Evolutionary conservation across 148 eudicot species (phyloP).

Genomic region (Dianthus caryophyllus): DNA sequence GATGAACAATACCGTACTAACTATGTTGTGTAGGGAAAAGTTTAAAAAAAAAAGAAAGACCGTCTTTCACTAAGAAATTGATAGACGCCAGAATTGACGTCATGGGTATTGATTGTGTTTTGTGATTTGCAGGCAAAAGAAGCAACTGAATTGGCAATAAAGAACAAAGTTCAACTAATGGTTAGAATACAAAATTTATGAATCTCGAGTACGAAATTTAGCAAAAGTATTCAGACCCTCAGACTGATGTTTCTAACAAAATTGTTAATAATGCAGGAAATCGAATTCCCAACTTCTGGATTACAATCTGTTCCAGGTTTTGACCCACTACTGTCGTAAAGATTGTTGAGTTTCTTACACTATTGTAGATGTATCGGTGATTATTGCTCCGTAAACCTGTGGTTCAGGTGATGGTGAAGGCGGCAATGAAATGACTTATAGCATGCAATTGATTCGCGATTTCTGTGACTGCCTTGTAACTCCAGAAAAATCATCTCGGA

Average conservation of each 20-base stretch:
- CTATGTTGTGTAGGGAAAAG: too few species aligned
- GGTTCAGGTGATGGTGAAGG: conserved; percentile 93
- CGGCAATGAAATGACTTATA: conserved; percentile 93
- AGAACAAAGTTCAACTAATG: conserved; percentile 69
- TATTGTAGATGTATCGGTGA: background rate
- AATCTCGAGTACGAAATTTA: background rate
- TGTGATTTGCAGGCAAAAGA: conserved; percentile 67
- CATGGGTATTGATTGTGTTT: background rate
- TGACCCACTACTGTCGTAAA: background rate
- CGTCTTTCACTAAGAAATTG: too few species aligned
- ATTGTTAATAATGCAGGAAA: conserved; percentile 56
- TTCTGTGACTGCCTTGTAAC: conserved; percentile 71
- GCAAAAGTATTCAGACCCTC: background rate
- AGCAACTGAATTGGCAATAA: conserved; percentile 75
- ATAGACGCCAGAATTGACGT: too few species aligned
- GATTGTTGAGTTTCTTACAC: background rate
- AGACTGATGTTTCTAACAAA: conserved; percentile 16
- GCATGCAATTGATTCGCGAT: conserved; percentile 88
- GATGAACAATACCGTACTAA: too few species aligned
- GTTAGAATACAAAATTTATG: conserved; percentile 36
- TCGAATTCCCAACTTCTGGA: conserved; percentile 96
- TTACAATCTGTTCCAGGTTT: conserved; percentile 89
- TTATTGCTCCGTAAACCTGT: conserved; percentile 1
- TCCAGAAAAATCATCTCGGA: conserved; percentile 67
- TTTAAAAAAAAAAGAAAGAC: too few species aligned